Base-by-base conservation (phyloP, 192 early-diverging fungal species). In the Nowakowskiella sp. region DNA sequence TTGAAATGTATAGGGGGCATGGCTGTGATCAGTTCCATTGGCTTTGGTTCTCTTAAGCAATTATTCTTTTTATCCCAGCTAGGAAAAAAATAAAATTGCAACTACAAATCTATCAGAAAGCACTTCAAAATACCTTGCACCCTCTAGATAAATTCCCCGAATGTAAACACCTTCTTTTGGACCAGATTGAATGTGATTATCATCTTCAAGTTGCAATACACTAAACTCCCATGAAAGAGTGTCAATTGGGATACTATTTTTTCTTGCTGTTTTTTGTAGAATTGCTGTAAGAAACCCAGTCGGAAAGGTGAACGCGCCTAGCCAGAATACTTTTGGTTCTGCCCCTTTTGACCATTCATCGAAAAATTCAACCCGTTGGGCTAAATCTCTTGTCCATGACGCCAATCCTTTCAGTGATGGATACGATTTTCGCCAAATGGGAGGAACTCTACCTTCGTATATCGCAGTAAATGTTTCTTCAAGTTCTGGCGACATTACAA, bases 261-360 rank as follows among this genome's bases (percentile, higher is more conserved):
- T 64, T 47, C 79, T 51, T 6, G 77, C 73, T n/a, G 79, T 55
- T 36, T 71, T 78, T 49, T 81, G 79, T 4, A 81, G 61, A 29
- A 81, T 68, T 2, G 78, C 79, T 1, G 79, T 81, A n/a, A 78
- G 47, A 53, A 78, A 76, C 5, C 72, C 72, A 3, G 76, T 78
- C 4, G 76, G 76, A 62, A 78, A 78, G 26, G 73, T 78, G 48
- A 78, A 78, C 21, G 71, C 75, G 8, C 74, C 72, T 1, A 78
- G 62, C 74, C 74, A 78, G 56, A 71, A 78, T 0, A 66, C 32
- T 45, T 73, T 80, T 47, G 70, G 72, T 46, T 79, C 69, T 31
- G 64, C 80, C 78, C 78, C 74, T 75, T 78, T 81, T 8, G 77
- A 54, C 79, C 79, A 81, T 25, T 81, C 74, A 28, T 64, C 52